These are phyloP conservation scores for Ascosphaera aggregata DNA, from an alignment of 2,329 filamentous ascomycete species.

Conservation along the genomic window DNA sequence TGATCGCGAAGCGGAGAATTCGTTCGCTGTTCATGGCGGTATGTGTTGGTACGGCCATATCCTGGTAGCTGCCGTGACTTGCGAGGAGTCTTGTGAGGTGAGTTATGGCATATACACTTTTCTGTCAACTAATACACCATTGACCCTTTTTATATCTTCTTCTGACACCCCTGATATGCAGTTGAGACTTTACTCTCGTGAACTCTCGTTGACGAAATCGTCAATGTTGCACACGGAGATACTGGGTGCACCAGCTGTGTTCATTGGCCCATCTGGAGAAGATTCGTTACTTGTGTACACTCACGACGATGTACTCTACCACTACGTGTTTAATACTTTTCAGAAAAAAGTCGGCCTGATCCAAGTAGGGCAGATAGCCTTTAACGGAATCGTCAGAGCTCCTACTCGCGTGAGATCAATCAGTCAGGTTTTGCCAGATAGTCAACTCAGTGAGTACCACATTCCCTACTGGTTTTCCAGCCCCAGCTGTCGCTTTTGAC, in stretches of 20 bases:
- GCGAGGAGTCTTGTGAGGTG: slow-evolving; percentile 53
- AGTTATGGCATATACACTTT: no score
- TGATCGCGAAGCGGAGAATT: slow-evolving; percentile 58
- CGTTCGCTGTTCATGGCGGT: slow-evolving; percentile 77
- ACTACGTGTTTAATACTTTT: slow-evolving; percentile 64
- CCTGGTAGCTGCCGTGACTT: slow-evolving; percentile 79
- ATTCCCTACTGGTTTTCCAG: not conserved
- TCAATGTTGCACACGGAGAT: slow-evolving; percentile 54
- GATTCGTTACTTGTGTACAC: slow-evolving; percentile 94
- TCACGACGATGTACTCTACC: slow-evolving; percentile 85
- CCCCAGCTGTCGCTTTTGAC: slow-evolving; percentile 2
- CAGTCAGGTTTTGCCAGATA: slow-evolving; percentile 87
- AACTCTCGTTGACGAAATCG: slow-evolving; percentile 49
- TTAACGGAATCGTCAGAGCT: slow-evolving; percentile 87
- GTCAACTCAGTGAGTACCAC: slow-evolving; percentile 41
- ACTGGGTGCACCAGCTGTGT: slow-evolving; percentile 66
- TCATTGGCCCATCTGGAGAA: slow-evolving; percentile 71
- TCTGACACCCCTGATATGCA: slow-evolving; percentile 14
- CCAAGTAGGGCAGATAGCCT: slow-evolving; percentile 93
- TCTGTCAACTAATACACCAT: no score
- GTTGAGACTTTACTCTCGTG: slow-evolving; percentile 79
- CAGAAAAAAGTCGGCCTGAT: slow-evolving; percentile 52
- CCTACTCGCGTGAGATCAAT: slow-evolving; percentile 79
- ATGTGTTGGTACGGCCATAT: slow-evolving; percentile 99
- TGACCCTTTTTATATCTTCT: not conserved